These are phyloP conservation scores for Mucor racemosus DNA, from an alignment of 371 early-diverging fungal genomes.

Conservation along the genomic window DNA sequence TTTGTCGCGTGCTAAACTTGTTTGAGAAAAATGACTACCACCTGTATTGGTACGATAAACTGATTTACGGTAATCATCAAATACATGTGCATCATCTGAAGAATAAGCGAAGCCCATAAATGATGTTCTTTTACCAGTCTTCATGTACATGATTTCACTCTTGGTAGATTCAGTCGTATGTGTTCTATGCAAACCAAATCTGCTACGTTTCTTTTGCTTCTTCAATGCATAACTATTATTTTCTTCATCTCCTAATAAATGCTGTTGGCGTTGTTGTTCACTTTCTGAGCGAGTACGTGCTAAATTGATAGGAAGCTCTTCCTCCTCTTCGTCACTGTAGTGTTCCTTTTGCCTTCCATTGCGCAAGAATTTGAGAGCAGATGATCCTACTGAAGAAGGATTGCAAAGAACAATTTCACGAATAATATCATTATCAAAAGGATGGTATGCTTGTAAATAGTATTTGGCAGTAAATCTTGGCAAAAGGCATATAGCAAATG, in stretches of 20 bases:
- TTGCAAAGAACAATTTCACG: slow-evolving; percentile 57
- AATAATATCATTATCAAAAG: slow-evolving; percentile 69
- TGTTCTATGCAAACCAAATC: slow-evolving; percentile 27
- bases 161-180: slow-evolving; percentile 28
- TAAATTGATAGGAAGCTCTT: slow-evolving; percentile 40
- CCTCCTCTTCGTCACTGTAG: slow-evolving; percentile 28
- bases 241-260: slow-evolving; percentile 17
- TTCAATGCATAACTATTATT: slow-evolving; percentile 7
- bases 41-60: slow-evolving; percentile 42
- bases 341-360: not conserved
- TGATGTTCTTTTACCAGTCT: slow-evolving; percentile 48
- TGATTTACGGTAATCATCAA: slow-evolving; percentile 48
- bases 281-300: slow-evolving; percentile 34
- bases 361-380: slow-evolving; percentile 1
- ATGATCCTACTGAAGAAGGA: not conserved
- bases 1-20: not conserved
- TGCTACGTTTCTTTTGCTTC: slow-evolving; percentile 13
- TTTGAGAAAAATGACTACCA: not conserved
- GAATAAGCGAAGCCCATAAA: slow-evolving; percentile 58
- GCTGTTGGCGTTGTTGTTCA: not conserved
- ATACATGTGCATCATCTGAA: slow-evolving; percentile 50
- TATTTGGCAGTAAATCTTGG: slow-evolving; percentile 60
- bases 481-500: slow-evolving; percentile 53
- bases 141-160: slow-evolving; percentile 55
- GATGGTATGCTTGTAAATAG: slow-evolving; percentile 55